Evolutionary conservation across 208 protist species (phyloP).

Genomic region (Naegleria lovaniensis): DNA sequence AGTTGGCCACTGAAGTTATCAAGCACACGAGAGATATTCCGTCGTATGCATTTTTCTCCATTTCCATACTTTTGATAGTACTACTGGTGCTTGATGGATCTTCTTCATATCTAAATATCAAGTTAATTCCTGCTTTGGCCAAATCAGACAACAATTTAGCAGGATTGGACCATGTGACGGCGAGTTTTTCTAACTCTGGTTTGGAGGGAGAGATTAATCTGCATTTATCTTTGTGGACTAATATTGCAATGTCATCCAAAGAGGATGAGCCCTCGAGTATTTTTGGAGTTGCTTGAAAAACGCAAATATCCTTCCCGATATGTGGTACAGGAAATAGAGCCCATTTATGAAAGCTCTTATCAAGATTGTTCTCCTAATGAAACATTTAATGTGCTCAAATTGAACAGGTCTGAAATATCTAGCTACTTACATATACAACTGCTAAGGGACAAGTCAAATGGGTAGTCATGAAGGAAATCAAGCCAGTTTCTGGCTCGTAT

Average conservation of each 20-base stretch:
- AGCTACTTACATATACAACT: not conserved
- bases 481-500: not conserved
- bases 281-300: not conserved
- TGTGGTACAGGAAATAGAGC: not conserved
- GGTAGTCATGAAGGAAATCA: not conserved
- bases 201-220: not conserved
- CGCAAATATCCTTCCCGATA: not conserved
- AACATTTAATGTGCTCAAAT: not conserved
- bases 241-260: not conserved
- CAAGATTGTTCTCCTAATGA: not conserved
- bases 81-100: not conserved
- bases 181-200: not conserved
- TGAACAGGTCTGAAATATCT: not conserved
- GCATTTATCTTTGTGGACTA: not conserved
- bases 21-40: not conserved
- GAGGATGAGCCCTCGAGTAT: not conserved
- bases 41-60: not conserved
- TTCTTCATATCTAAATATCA: not conserved
- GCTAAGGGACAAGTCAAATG: not conserved
- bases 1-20: not conserved
- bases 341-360: not conserved
- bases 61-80: not conserved
- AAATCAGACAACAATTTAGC: not conserved
- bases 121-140: not conserved
- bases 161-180: not conserved